These are phyloP conservation scores for Coniochaeta ligniaria DNA, from an alignment of 2,329 filamentous ascomycete genomes.

Conservation along the genomic window DNA sequence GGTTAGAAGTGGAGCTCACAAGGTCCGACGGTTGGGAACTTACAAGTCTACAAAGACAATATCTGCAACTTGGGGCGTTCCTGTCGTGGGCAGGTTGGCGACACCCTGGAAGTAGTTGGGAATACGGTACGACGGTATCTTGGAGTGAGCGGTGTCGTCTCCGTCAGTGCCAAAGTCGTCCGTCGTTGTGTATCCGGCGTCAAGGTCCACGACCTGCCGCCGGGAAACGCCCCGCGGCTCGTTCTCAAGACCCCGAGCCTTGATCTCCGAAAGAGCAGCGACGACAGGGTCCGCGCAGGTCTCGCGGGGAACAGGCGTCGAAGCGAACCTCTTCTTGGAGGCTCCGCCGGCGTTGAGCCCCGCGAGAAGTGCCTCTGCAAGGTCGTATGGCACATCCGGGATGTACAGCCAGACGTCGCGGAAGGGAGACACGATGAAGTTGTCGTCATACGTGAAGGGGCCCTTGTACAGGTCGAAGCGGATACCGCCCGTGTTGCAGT, in stretches of 20 bases:
- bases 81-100: slow-evolving; percentile 36
- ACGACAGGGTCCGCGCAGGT: slow-evolving; percentile 40
- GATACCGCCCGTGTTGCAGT: slow-evolving; percentile 53
- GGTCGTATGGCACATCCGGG: slow-evolving; percentile 39
- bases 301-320: slow-evolving; percentile 29
- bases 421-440: slow-evolving; percentile 51
- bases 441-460: slow-evolving; percentile 48
- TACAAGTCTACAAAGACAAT: slow-evolving; percentile 47
- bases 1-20: background rate
- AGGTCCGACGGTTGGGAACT: slow-evolving; percentile 10
- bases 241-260: slow-evolving; percentile 8
- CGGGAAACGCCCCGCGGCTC: slow-evolving; percentile 30
- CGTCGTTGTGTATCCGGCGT: slow-evolving; percentile 44
- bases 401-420: slow-evolving; percentile 45
- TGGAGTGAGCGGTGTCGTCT: slow-evolving; percentile 46
- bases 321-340: slow-evolving; percentile 26
- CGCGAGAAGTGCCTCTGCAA: slow-evolving; percentile 28
- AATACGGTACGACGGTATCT: slow-evolving; percentile 36
- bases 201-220: slow-evolving; percentile 38
- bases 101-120: slow-evolving; percentile 44
- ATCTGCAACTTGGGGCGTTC: slow-evolving; percentile 36
- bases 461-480: slow-evolving; percentile 58
- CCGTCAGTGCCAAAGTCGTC: slow-evolving; percentile 49
- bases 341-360: slow-evolving; percentile 34
- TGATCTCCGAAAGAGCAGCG: slow-evolving; percentile 4